A percentile compares a stretch with the other conserved stretches of the same genome.
phyloP scores from a whole-genome alignment of 108 stramenopile species.

The Asterionellopsis glacialis region DNA sequence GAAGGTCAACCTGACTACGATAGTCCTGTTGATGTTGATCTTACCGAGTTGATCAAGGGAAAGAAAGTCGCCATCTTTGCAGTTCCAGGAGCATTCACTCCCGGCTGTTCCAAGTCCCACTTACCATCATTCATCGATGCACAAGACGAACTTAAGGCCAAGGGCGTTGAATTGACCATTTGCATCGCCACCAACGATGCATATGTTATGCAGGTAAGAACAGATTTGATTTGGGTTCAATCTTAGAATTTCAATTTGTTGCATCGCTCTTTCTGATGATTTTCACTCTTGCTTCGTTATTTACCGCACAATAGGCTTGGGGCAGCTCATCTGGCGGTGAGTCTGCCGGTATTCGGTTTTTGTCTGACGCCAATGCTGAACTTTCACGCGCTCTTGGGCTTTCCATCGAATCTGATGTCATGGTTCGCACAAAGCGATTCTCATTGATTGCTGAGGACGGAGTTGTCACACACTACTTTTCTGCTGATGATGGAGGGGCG shows the following conservation, averaged over 20 bases:
- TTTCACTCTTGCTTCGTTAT: not conserved
- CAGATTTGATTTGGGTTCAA: not conserved
- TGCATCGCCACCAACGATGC: conserved; percentile 89
- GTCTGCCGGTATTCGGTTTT: conserved; percentile 70
- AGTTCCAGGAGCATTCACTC: conserved; percentile 91
- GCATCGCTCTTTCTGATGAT: conserved; percentile 4
- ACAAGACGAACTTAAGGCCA: conserved; percentile 70
- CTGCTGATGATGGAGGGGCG: conserved; percentile 42
- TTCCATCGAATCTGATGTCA: conserved; percentile 54
- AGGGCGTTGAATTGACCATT: conserved; percentile 80
- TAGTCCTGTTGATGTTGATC: conserved; percentile 41
- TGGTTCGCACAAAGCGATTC: conserved; percentile 70
- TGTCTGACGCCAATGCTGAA: conserved; percentile 62
- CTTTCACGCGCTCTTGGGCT: conserved; percentile 69
- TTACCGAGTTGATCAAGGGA: conserved; percentile 60
- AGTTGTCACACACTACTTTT: conserved; percentile 75
- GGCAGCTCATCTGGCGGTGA: conserved; percentile 71
- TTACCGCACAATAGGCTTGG: conserved; percentile 64
- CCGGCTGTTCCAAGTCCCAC: conserved; percentile 83
- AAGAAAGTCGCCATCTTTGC: conserved; percentile 89
- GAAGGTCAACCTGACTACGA: conserved; percentile 59
- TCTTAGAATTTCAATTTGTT: not conserved
- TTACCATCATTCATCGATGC: conserved; percentile 83
- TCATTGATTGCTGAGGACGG: conserved; percentile 83
- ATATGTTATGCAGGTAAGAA: conserved; percentile 75